Conservation (phyloP, 2,329 filamentous ascomycete species). For the Hypoxylon sp. region DNA sequence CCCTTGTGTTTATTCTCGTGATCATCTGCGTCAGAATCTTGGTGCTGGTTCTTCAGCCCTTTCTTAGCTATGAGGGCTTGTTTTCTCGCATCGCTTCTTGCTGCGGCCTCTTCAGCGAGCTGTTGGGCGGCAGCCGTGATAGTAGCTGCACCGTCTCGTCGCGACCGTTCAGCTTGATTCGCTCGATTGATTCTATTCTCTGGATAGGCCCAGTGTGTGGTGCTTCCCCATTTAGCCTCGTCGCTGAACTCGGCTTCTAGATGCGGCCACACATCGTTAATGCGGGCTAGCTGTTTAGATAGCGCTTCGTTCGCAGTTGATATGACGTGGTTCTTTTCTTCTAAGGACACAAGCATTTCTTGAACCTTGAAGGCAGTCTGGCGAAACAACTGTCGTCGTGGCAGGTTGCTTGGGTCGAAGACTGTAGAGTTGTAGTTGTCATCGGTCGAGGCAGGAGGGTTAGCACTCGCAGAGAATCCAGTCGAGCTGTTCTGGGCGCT, state of each 20-base stretch:
- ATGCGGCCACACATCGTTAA: constrained; percentile 88
- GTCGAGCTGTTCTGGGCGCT: constrained; percentile 64
- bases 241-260: constrained; percentile 92
- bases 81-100: constrained; percentile 85
- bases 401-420: constrained; percentile 70
- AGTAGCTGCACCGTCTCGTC: constrained; percentile 81
- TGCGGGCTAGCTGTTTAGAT: constrained; percentile 83
- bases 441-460: constrained; percentile 57
- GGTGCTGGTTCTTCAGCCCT: constrained; percentile 74
- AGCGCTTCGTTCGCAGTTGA: constrained; percentile 92
- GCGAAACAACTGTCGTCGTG: constrained; percentile 79
- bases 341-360: constrained; percentile 88
- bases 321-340: constrained; percentile 98
- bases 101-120: constrained; percentile 85
- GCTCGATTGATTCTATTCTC: constrained; percentile 78
- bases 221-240: constrained; percentile 91
- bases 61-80: constrained; percentile 84
- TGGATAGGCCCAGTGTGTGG: constrained; percentile 94
- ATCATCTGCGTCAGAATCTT: constrained; percentile 86
- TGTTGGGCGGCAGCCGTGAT: constrained; percentile 82
- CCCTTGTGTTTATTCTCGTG: constrained; percentile 62
- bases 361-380: constrained; percentile 82
- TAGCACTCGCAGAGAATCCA: constrained; percentile 55
- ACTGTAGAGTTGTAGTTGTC: constrained; percentile 59
- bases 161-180: constrained; percentile 78